These are phyloP conservation scores for Zasmidium cellare DNA, from an alignment of 2,329 filamentous ascomycete species.

Conservation along the genomic window DNA sequence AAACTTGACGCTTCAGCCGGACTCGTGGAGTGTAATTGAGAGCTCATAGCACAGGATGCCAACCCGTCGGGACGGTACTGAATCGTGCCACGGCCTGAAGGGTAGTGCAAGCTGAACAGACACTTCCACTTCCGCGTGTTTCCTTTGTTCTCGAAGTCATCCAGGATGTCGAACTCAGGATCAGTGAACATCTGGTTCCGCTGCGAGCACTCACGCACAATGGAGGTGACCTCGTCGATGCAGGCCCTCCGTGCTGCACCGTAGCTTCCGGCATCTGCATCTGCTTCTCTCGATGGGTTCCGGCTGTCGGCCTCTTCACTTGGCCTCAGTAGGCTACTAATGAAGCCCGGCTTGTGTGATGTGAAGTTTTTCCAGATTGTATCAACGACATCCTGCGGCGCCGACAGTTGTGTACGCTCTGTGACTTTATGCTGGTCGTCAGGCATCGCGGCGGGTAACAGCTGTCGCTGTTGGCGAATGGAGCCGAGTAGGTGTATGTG, in stretches of 20 bases:
- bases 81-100: too few species aligned
- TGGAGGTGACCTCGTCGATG: constrained; percentile 56
- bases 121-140: not conserved
- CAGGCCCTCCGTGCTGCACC: constrained; percentile 70
- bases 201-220: constrained; percentile 64
- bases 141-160: constrained; percentile 49
- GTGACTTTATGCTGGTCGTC: not conserved
- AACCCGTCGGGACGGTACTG: too few species aligned
- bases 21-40: too few species aligned
- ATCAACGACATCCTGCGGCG: not conserved
- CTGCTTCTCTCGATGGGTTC: not conserved
- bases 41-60: too few species aligned
- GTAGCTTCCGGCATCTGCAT: constrained; percentile 44
- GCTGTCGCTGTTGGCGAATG: too few species aligned
- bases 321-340: not conserved
- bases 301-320: not conserved
- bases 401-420: not conserved
- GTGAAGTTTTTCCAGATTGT: not conserved
- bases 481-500: too few species aligned
- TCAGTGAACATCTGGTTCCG: constrained; percentile 84
- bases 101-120: not conserved
- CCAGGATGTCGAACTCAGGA: constrained; percentile 78
- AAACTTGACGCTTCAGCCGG: too few species aligned
- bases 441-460: too few species aligned
- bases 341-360: not conserved